A percentile compares a stretch with the other conserved stretches of the same genome.
Evolutionary conservation across 1,284 basidiomycete genomes (phyloP).

Genomic region (Entoloma clypeatum): DNA sequence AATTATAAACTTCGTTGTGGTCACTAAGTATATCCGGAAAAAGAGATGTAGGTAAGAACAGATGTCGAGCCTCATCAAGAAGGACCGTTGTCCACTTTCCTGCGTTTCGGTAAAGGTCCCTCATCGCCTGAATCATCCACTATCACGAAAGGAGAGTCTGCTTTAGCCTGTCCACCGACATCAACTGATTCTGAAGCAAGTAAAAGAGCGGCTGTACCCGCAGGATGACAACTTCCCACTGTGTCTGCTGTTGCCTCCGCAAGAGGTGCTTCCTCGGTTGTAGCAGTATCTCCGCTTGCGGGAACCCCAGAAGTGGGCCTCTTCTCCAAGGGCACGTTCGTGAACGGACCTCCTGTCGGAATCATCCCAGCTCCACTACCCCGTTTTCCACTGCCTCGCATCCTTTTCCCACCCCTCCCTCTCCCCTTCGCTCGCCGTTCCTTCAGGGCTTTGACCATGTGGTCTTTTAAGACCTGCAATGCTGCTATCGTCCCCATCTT

Average conservation of each 20-base stretch:
- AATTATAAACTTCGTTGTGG: too few species aligned
- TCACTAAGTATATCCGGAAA: not conserved
- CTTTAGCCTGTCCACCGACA: conserved; percentile 22
- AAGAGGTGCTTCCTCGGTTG: conserved; percentile 4
- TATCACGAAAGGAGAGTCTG: conserved; percentile 44
- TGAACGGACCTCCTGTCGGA: conserved; percentile 22
- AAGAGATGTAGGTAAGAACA: not conserved
- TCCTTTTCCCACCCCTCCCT: conserved; percentile 38
- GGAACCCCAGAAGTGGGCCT: conserved; percentile 16
- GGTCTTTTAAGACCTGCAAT: conserved; percentile 75
- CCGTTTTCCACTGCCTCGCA: conserved; percentile 21
- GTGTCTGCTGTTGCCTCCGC: not conserved
- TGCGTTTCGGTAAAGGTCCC: conserved; percentile 51
- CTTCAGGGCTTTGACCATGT: conserved; percentile 84
- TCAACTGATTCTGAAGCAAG: conserved; percentile 26
- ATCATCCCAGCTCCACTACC: conserved; percentile 27
- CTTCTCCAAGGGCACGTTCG: conserved; percentile 28
- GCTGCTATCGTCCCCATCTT: conserved; percentile 81
- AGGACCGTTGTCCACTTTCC: conserved; percentile 39
- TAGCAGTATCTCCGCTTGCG: conserved; percentile 9
- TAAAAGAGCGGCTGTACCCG: conserved; percentile 7
- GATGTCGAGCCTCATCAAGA: conserved; percentile 5
- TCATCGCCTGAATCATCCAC: conserved; percentile 60
- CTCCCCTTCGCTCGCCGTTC: conserved; percentile 60
- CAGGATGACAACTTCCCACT: conserved; percentile 1